Evolutionary conservation across 805 yeast species (phyloP), one percentile per base, ranked within the genome.

Genomic region (Lachancea kluyveri): DNA sequence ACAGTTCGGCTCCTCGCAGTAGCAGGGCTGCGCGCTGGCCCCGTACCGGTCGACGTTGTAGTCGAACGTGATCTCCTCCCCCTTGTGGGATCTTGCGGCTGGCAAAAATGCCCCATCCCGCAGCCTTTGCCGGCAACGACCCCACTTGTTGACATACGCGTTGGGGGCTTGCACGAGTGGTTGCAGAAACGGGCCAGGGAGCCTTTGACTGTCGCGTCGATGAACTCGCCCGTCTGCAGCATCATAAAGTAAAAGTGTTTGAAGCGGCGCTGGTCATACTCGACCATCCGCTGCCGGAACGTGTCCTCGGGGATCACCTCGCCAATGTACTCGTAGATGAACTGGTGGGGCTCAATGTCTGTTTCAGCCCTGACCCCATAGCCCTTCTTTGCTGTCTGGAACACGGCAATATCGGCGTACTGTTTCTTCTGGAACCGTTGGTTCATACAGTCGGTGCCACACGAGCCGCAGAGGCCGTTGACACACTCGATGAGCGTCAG

Each of bases 11-110:
- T 87, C 94, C 3, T 94, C 96, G 63, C 98, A 90, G 59, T 82
- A 83, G 60, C 98, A 90, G 19, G 83, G 81, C 61, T 92, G 97
- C 9, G 94, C 86, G 37, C 78, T 79, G 2, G 96, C 94, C 18
- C 98, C 98, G 55, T 88, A 90, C 41, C 97, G 68, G 59, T 90
- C 98, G 20, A 92, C 97, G 50, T 90, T 90, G 58, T 90, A 90
- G 45, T 66, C 67, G 41, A 65, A 66, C 1, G 96, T 85, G 44
- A 90, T 75, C 54, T 90, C 98, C 57, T 92, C 97, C 33, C 95
- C 96, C 37, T 37, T 58, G 57, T 6, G 42, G 26, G 31, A 90
- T 85, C 17, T 67, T 59, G 41, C 95, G 66, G 45, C 82, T 82
- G 30, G 96, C 84, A 54, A 90, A 92, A 15, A 90, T 82, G 17